Evolutionary conservation across 331 rosid species (phyloP).

Genomic region (Quercus phellos): DNA sequence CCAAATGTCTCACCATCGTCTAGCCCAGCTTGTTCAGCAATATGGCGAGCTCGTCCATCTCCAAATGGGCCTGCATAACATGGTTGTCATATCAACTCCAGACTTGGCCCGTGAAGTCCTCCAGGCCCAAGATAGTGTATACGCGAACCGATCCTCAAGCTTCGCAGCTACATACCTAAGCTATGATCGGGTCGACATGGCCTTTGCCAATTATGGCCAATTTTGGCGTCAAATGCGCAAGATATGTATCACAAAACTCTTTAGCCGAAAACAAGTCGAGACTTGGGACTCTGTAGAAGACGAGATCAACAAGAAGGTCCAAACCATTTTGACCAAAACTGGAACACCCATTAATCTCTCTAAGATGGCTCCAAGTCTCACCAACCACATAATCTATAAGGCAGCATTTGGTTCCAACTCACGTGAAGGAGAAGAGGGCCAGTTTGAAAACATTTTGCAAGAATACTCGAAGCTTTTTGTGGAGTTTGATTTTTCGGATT

Average conservation of each 20-base stretch:
- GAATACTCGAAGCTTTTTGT: constrained; percentile 54
- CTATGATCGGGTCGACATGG: constrained; percentile 48
- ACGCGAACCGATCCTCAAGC: constrained; percentile 41
- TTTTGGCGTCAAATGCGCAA: constrained; percentile 61
- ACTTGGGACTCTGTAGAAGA: constrained; percentile 51
- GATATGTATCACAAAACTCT: background rate
- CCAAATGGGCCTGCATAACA: no score
- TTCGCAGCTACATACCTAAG: constrained; percentile 35
- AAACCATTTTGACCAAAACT: background rate
- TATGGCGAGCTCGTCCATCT: constrained; percentile 44
- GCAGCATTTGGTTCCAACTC: constrained; percentile 51
- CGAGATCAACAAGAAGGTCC: constrained; percentile 28
- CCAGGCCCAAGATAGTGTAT: constrained; percentile 42
- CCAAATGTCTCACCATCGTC: constrained; percentile 39
- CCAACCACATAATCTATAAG: constrained; percentile 37
- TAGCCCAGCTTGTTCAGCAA: constrained; percentile 20
- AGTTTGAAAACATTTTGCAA: constrained; percentile 44
- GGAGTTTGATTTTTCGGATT: constrained; percentile 50
- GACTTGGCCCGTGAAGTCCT: constrained; percentile 49
- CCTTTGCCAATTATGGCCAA: constrained; percentile 57
- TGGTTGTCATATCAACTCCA: background rate
- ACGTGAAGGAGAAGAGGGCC: constrained; percentile 38
- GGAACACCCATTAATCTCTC: constrained; percentile 28
- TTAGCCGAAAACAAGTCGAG: constrained; percentile 44
- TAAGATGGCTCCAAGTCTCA: constrained; percentile 31